A percentile compares a stretch with the other conserved stretches of the same genome.
These are phyloP conservation scores for Sporisorium sorghi DNA, from an alignment of 1,284 basidiomycete genomes.

Conservation along the genomic window DNA sequence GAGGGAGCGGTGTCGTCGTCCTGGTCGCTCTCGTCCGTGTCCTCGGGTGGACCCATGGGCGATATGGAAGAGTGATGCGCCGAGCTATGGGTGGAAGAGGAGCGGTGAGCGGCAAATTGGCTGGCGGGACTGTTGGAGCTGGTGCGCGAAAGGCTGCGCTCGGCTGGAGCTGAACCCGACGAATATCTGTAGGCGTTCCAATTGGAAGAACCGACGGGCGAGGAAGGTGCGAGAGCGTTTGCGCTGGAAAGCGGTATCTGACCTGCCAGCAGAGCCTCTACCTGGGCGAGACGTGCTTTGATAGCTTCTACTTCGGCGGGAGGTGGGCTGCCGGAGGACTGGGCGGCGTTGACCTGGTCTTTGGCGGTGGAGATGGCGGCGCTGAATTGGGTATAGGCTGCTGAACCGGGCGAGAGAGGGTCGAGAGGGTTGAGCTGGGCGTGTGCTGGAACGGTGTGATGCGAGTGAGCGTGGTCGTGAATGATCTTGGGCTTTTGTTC, in stretches of 20 bases:
- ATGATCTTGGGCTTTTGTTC: constrained; percentile 55
- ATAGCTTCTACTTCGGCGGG: constrained; percentile 63
- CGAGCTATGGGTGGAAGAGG: constrained; percentile 15
- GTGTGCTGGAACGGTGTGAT: constrained; percentile 10
- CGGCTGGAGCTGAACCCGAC: constrained; percentile 14
- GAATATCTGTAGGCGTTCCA: constrained; percentile 41
- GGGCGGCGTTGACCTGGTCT: constrained; percentile 36
- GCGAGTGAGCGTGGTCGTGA: constrained; percentile 25
- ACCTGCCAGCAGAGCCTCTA: constrained; percentile 55
- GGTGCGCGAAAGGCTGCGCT: constrained; percentile 25
- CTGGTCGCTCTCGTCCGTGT: constrained; percentile 37
- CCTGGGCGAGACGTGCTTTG: constrained; percentile 63
- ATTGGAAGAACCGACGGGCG: constrained; percentile 32
- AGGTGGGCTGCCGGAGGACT: constrained; percentile 28
- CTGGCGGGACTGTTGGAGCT: constrained; percentile 30
- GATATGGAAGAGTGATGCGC: constrained; percentile 32
- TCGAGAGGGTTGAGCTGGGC: constrained; percentile 18
- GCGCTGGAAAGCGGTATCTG: constrained; percentile 40
- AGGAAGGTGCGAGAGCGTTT: constrained; percentile 22
- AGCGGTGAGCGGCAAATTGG: constrained; percentile 19
- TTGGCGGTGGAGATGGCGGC: constrained; percentile 40
- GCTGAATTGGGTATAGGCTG: constrained; percentile 41
- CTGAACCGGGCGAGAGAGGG: constrained; percentile 38
- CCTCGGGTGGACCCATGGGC: constrained; percentile 17
- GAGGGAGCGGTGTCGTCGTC: constrained; percentile 40